These are phyloP conservation scores for Aspergillus sp. DNA, from an alignment of 2,329 filamentous ascomycete genomes.

Conservation along the genomic window DNA sequence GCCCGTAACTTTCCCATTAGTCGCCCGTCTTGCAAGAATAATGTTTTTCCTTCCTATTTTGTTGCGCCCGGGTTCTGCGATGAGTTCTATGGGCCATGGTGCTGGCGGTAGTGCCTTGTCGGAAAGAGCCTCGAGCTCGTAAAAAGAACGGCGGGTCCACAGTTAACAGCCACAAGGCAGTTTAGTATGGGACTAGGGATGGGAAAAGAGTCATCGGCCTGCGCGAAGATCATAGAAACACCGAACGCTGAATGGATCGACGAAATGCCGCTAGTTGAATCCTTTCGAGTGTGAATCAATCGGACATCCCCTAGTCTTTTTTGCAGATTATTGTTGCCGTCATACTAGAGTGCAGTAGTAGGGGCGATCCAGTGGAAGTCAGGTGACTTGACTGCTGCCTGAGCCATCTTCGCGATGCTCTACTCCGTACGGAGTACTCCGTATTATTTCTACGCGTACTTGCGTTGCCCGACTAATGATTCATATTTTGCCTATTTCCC, in stretches of 20 bases:
- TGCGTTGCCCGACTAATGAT: too few species aligned
- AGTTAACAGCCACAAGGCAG: conserved; percentile 2
- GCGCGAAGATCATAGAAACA: not conserved
- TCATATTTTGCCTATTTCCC: too few species aligned
- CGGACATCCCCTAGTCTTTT: not conserved
- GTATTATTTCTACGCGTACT: not conserved
- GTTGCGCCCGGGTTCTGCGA: not conserved
- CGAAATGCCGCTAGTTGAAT: not conserved
- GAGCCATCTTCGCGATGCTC: not conserved
- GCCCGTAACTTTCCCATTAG: too few species aligned
- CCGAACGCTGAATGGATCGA: not conserved
- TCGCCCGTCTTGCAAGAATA: too few species aligned
- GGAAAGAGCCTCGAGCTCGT: not conserved
- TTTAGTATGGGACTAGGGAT: not conserved
- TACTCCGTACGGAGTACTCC: not conserved
- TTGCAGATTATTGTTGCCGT: not conserved
- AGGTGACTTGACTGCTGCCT: not conserved
- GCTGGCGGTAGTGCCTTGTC: not conserved
- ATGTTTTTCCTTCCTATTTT: not conserved
- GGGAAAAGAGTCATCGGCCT: not conserved
- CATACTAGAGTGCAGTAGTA: not conserved
- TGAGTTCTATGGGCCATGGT: not conserved
- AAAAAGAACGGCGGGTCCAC: not conserved
- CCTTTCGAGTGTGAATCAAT: not conserved
- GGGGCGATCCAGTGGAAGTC: not conserved